Percentiles rank a stretch among this genome's conserved stretches.
These are phyloP conservation scores for Bruguiera hainesii DNA, from an alignment of 441 rosid species.

Conservation along the genomic window DNA sequence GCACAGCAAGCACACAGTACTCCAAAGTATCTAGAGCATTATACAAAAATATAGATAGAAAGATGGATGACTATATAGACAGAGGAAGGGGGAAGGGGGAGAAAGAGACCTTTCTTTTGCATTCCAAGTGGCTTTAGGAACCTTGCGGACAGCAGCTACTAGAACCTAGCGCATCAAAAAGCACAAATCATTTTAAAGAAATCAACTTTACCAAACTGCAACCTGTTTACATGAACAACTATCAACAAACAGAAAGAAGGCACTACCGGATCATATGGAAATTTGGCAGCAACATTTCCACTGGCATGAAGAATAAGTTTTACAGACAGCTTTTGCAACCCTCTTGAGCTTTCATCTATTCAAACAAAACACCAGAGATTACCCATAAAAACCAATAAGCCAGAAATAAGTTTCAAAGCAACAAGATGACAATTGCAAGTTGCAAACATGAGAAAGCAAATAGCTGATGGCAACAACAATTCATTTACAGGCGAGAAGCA, in stretches of 20 bases:
- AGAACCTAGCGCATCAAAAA: conserved; percentile 41
- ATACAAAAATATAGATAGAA: background rate
- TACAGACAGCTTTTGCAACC: conserved; percentile 47
- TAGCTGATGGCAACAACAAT: background rate
- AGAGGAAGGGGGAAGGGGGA: background rate
- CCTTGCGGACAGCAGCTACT: conserved; percentile 69
- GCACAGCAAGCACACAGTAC: background rate
- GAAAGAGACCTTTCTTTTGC: conserved; percentile 76
- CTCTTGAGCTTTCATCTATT: conserved; percentile 38
- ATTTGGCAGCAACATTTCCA: conserved; percentile 79
- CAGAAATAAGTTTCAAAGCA: conserved; percentile 1
- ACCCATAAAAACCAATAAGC: background rate
- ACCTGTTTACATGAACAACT: background rate
- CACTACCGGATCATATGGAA: conserved; percentile 60
- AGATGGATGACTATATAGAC: background rate
- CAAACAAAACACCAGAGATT: conserved; percentile 12
- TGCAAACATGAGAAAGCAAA: background rate
- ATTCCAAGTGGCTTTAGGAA: conserved; percentile 89
- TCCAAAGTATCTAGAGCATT: background rate
- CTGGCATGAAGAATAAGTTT: conserved; percentile 60
- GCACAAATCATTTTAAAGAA: conserved; percentile 1
- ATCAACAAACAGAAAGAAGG: background rate
- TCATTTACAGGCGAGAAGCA: background rate
- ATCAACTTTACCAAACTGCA: background rate
- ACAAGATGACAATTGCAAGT: background rate